Percentiles rank a stretch among this genome's conserved stretches.
These are phyloP conservation scores for Pilaira anomala DNA, from an alignment of 192 early-diverging fungal genomes.

Conservation along the genomic window DNA sequence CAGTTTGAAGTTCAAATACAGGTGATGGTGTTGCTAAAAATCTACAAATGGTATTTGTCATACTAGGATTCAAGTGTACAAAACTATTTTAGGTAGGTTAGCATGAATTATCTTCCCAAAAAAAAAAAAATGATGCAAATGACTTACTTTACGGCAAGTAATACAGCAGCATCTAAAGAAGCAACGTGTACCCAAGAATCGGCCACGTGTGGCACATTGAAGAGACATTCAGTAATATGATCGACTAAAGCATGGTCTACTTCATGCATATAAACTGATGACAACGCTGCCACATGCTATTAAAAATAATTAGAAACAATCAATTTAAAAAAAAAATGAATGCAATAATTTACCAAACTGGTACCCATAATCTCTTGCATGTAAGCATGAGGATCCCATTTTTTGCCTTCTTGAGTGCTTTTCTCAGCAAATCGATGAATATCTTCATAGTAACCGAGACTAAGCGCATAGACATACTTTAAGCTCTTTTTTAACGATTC, in stretches of 20 bases:
- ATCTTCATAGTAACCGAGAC: conserved; percentile 54
- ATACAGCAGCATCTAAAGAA: conserved; percentile 39
- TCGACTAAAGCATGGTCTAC: conserved; percentile 46
- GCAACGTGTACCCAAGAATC: conserved; percentile 45
- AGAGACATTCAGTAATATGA: conserved; percentile 47
- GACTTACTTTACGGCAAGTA: conserved; percentile 44
- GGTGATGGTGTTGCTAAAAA: conserved; percentile 53
- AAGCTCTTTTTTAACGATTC: conserved; percentile 42
- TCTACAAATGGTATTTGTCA: conserved; percentile 45
- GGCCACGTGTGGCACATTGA: conserved; percentile 36
- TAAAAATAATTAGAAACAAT: neutral
- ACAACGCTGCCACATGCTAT: conserved; percentile 49
- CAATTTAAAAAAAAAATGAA: neutral
- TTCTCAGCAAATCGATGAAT: conserved; percentile 46
- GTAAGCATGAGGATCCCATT: conserved; percentile 44
- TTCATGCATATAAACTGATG: conserved; percentile 50
- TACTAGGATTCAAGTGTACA: conserved; percentile 31
- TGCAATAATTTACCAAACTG: conserved; percentile 41
- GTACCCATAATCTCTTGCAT: conserved; percentile 56
- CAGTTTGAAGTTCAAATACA: conserved; percentile 46
- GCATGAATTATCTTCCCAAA: too few relatives aligned
- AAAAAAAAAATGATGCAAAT: neutral
- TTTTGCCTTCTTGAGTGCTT: conserved; percentile 42
- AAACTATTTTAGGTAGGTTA: conserved; percentile 18
- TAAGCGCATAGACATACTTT: conserved; percentile 50